Conservation (phyloP, 768 basidiomycete genomes). For the Butyriboletus loyo region DNA sequence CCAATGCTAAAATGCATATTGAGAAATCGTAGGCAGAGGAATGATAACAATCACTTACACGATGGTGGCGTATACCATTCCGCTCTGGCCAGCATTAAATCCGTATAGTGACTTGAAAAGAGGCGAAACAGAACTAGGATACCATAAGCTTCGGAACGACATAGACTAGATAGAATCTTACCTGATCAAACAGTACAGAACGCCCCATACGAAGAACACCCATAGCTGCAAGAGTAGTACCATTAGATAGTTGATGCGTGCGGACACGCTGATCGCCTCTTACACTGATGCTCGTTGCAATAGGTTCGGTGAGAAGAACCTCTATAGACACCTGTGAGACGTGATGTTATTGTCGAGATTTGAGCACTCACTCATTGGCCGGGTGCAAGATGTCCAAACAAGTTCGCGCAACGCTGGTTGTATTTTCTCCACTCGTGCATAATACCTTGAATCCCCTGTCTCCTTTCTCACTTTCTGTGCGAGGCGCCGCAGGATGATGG, state of each 20-base stretch:
- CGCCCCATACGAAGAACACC: slow-evolving; percentile 72
- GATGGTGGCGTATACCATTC: slow-evolving; percentile 57
- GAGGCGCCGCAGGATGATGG: slow-evolving; percentile 62
- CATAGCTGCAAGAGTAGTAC: slow-evolving; percentile 42
- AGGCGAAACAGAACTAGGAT: slow-evolving; percentile 47
- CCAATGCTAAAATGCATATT: slow-evolving; percentile 44
- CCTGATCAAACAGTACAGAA: slow-evolving; percentile 65
- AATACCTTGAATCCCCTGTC: slow-evolving; percentile 61
- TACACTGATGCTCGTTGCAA: slow-evolving; percentile 71
- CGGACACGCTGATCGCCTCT: slow-evolving; percentile 14
- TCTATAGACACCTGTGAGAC: slow-evolving; percentile 1
- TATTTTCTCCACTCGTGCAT: slow-evolving; percentile 63
- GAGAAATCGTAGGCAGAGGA: neutral
- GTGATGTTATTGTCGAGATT: neutral
- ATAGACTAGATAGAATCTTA: slow-evolving; percentile 15
- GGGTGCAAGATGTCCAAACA: slow-evolving; percentile 65
- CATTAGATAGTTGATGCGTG: neutral
- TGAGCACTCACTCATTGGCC: slow-evolving; percentile 59
- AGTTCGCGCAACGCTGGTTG: slow-evolving; percentile 49
- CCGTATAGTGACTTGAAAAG: slow-evolving; percentile 54
- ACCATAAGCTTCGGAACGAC: neutral
- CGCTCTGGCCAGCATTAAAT: slow-evolving; percentile 59
- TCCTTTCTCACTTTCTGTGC: slow-evolving; percentile 63
- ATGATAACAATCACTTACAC: slow-evolving; percentile 36
- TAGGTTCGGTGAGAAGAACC: slow-evolving; percentile 47